Percentiles rank a stretch among this genome's conserved stretches.
phyloP scores from a whole-genome alignment of 257 asterid genomes.

The Catharanthus roseus region DNA sequence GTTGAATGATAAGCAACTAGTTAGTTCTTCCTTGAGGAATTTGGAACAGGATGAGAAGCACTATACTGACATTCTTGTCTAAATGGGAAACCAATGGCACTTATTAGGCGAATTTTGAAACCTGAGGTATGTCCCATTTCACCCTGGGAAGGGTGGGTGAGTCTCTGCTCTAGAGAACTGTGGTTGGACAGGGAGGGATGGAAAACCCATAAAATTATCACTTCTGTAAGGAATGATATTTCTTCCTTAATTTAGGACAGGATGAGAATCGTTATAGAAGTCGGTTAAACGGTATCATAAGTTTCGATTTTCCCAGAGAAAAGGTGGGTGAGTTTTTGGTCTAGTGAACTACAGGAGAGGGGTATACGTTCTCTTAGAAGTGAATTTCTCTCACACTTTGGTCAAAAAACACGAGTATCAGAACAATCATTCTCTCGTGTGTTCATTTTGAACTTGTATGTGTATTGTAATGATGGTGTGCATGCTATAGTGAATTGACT shows the following conservation, averaged over 20 bases:
- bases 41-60: background rate
- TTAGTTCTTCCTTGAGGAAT: background rate
- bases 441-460: background rate
- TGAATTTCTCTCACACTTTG: background rate
- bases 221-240: too few relatives aligned
- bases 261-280: too few relatives aligned
- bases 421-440: background rate
- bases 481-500: background rate
- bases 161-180: background rate
- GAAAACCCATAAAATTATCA: background rate
- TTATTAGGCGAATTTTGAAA: background rate
- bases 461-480: too few relatives aligned
- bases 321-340: too few relatives aligned
- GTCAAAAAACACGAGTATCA: background rate
- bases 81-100: background rate
- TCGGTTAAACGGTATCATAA: too few relatives aligned
- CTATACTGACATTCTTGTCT: background rate
- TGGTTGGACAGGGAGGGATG: background rate
- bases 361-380: too few relatives aligned
- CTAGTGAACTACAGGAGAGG: too few relatives aligned
- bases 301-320: too few relatives aligned
- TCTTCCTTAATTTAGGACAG: too few relatives aligned
- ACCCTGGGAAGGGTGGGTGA: background rate
- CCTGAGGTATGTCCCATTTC: background rate
- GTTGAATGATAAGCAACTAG: background rate